Evolutionary conservation across 805 yeast species (phyloP), one percentile per base, ranked within the genome.

Genomic region (Candida anglica): DNA sequence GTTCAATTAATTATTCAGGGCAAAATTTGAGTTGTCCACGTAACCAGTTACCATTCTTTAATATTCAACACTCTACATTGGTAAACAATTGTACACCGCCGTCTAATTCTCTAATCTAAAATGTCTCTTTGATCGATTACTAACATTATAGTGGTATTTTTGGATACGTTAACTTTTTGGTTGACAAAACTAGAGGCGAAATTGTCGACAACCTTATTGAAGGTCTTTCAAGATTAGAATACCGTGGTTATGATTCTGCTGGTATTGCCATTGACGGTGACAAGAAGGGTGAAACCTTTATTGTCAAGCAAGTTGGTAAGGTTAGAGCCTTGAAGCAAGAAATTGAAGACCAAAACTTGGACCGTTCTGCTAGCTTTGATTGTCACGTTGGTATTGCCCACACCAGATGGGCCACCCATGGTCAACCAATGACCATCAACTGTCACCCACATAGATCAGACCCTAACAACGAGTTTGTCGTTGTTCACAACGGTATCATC

Each of bases 331-430:
- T 93, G 57, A 81, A 74, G 57, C 71, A 77, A 42, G 80, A 81
- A 62, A 78, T 86, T 46, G 68, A 63, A 20, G 49, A 42, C 32
- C 53, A 58, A 15, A 58, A 75, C 29, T 73, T 80, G 38, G 76
- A 83, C 50, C 71, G 81, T 48, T 61, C 71, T 19, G 79, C 75
- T 40, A 71, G 77, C 15, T 88, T 86, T 55, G 81, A 77, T 48
- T 78, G 82, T 58, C 98, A 93, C 57, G 88, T 81, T 40, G 98
- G 96, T 56, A 93, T 93, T 59, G 98, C 98, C 16, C 99, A 93
- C 66, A 93, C 99, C 10, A 85, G 99, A 71, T 93, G 99, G 99
- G 99, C 99, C 33, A 93, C 99, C 24, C 99, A 93, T 62, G 99
- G 99, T 63, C 86, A 81, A 51, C 97, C 97, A 38, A 79, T 77